These are phyloP conservation scores for Deuterostichococcus epilithicus DNA, from an alignment of 139 green algal species.

Conservation along the genomic window DNA sequence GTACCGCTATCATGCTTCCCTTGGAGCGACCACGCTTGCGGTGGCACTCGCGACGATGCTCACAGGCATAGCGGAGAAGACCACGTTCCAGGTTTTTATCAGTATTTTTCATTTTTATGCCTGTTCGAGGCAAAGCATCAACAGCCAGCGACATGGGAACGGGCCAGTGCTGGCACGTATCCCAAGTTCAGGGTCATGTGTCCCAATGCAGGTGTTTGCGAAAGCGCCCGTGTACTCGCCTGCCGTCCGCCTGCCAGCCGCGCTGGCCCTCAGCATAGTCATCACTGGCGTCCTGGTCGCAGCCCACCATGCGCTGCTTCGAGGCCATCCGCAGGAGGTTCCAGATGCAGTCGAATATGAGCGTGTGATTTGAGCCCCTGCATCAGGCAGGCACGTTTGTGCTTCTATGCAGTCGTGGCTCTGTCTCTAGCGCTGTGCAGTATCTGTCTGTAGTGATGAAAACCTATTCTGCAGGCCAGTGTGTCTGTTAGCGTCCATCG, in stretches of 20 bases:
- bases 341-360: neutral
- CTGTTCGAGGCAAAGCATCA: no score
- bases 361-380: neutral
- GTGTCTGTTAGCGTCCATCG: no score
- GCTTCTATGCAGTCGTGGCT: no score
- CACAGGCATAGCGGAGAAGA: constrained; percentile 48
- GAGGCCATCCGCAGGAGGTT: neutral
- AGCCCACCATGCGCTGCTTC: neutral
- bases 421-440: no score
- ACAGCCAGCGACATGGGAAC: no score
- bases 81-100: constrained; percentile 33
- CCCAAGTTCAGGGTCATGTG: no score
- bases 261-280: constrained; percentile 18
- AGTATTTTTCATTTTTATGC: no score
- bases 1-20: constrained; percentile 23
- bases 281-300: neutral
- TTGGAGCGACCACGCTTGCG: constrained; percentile 11
- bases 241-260: constrained; percentile 20
- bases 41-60: constrained; percentile 24
- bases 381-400: no score
- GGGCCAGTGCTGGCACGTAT: no score
- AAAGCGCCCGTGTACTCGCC: constrained; percentile 18
- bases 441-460: no score
- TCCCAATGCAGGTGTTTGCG: constrained; percentile 36
- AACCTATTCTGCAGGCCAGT: no score